Evolutionary conservation across 805 yeast species (phyloP).

Genomic region (Middelhovenomyces tepae): DNA sequence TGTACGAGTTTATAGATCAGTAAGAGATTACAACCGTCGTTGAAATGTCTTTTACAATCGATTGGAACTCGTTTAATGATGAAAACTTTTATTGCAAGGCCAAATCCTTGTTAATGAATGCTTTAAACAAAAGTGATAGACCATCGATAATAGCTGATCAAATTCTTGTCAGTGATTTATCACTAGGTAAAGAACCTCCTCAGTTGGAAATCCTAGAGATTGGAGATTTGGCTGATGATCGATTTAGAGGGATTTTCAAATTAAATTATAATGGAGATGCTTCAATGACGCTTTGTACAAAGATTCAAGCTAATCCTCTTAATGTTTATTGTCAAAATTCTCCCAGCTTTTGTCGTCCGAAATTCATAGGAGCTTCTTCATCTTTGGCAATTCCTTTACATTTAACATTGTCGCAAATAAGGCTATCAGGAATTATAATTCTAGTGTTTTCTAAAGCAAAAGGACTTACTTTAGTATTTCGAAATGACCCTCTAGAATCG

Average conservation of each 20-base stretch:
- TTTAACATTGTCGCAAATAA: slow-evolving; percentile 61
- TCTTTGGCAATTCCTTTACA: slow-evolving; percentile 73
- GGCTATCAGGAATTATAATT: slow-evolving; percentile 71
- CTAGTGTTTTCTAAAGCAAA: slow-evolving; percentile 74
- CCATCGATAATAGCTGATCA: slow-evolving; percentile 56
- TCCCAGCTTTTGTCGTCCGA: slow-evolving; percentile 54
- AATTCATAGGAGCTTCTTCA: slow-evolving; percentile 54
- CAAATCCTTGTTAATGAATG: slow-evolving; percentile 55
- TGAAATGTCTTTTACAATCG: slow-evolving; percentile 68
- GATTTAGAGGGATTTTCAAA: slow-evolving; percentile 76
- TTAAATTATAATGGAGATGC: slow-evolving; percentile 71
- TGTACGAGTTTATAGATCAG: too few species aligned
- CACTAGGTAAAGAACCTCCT: slow-evolving; percentile 70
- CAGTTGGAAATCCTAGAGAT: slow-evolving; percentile 69
- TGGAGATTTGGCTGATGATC: slow-evolving; percentile 68
- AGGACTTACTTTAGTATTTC: slow-evolving; percentile 78
- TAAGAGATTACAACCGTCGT: too few species aligned
- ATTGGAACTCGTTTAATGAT: slow-evolving; percentile 68
- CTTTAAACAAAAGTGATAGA: slow-evolving; percentile 62
- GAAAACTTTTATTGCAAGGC: slow-evolving; percentile 56
- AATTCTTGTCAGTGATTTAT: slow-evolving; percentile 57
- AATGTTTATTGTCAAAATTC: slow-evolving; percentile 45
- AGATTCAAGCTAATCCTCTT: slow-evolving; percentile 77
- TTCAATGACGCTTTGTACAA: slow-evolving; percentile 62
- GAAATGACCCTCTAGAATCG: slow-evolving; percentile 80